A percentile compares a stretch with the other conserved stretches of the same genome.
Conservation (phyloP, 2,329 filamentous ascomycete genomes). For the Diaporthe humulicola region DNA sequence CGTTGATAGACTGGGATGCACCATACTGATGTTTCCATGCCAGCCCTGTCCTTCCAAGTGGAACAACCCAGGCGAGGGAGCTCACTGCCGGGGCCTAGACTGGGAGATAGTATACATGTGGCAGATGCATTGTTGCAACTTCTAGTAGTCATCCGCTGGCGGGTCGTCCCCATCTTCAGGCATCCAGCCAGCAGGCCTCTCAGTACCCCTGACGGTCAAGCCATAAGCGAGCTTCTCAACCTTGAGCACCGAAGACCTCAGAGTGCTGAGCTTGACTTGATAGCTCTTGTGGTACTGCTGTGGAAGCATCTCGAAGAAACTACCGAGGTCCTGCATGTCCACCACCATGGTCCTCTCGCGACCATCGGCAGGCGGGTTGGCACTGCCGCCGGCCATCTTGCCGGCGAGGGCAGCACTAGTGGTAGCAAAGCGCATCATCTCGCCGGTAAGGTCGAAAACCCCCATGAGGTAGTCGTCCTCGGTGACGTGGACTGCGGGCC, state of each 20-base stretch:
- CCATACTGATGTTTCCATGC: background rate
- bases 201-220: conserved; percentile 86
- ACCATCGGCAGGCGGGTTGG: conserved; percentile 43
- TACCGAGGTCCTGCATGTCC: conserved; percentile 84
- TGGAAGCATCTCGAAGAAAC: conserved; percentile 80
- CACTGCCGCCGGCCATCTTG: conserved; percentile 52
- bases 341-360: conserved; percentile 74
- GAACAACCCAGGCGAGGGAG: background rate
- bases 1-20: background rate
- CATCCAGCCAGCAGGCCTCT: conserved; percentile 92
- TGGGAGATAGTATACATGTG: background rate
- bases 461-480: conserved; percentile 91
- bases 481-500: conserved; percentile 70
- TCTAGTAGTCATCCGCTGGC: conserved; percentile 30
- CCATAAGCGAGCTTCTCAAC: conserved; percentile 93
- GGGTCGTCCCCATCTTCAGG: conserved; percentile 72
- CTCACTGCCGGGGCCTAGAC: background rate
- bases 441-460: conserved; percentile 92
- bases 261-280: conserved; percentile 85
- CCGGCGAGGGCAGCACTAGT: conserved; percentile 85
- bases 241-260: conserved; percentile 91
- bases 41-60: background rate
- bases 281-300: conserved; percentile 70
- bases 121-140: background rate
- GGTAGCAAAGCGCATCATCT: conserved; percentile 97